Evolutionary conservation across 2,329 filamentous ascomycete species (phyloP).

Genomic region (Ophiostoma sp.): DNA sequence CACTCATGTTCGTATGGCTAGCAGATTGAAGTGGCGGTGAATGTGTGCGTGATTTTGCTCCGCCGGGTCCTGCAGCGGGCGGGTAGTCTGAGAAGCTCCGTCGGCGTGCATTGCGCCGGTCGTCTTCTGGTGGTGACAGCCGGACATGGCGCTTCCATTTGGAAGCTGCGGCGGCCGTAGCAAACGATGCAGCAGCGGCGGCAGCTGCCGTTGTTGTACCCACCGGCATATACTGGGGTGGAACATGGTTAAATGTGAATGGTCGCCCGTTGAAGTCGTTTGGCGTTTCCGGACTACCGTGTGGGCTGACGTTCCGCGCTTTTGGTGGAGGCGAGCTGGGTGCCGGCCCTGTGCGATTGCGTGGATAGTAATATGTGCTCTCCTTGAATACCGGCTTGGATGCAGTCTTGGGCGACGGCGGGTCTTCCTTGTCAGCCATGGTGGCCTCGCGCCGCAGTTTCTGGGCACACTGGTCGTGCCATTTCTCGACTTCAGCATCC

Average conservation of each 20-base stretch:
- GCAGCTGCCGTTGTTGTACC: slow-evolving; percentile 17
- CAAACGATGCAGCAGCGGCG: slow-evolving; percentile 20
- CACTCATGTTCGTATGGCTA: slow-evolving; percentile 41
- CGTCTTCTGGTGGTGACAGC: slow-evolving; percentile 42
- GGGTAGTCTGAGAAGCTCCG: slow-evolving; percentile 56
- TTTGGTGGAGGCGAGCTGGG: slow-evolving; percentile 8
- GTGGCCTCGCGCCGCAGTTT: slow-evolving; percentile 63
- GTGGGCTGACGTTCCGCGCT: slow-evolving; percentile 13
- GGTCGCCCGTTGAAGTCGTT: slow-evolving; percentile 41
- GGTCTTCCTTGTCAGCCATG: slow-evolving; percentile 41
- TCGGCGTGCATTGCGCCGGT: slow-evolving; percentile 41
- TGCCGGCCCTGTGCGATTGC: slow-evolving; percentile 30
- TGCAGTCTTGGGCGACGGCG: slow-evolving; percentile 25
- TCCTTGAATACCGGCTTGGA: slow-evolving; percentile 34
- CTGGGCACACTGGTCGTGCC: slow-evolving; percentile 78
- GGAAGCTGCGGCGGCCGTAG: slow-evolving; percentile 29
- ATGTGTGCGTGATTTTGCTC: slow-evolving; percentile 28
- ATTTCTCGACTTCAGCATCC: slow-evolving; percentile 78
- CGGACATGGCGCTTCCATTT: slow-evolving; percentile 36
- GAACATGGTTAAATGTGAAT: slow-evolving; percentile 45
- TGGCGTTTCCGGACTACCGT: slow-evolving; percentile 27
- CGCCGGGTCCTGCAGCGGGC: slow-evolving; percentile 33
- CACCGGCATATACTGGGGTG: slow-evolving; percentile 38
- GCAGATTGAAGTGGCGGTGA: slow-evolving; percentile 30
- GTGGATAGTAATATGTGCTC: slow-evolving; percentile 35